These are phyloP conservation scores for Scutellaria minor DNA, from an alignment of 257 asterid genomes.

Conservation along the genomic window DNA sequence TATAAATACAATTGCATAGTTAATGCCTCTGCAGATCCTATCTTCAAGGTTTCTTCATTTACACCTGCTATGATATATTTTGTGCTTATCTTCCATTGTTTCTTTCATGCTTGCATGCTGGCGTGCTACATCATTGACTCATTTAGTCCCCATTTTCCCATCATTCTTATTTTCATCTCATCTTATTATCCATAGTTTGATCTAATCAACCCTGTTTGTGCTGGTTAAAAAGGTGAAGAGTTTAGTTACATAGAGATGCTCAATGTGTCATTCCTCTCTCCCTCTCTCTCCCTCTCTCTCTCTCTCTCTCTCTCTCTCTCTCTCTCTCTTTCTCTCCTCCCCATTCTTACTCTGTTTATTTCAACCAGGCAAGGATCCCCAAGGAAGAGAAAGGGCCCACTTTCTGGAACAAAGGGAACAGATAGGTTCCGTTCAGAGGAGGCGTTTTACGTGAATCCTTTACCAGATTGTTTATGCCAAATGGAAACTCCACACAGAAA, in stretches of 20 bases:
- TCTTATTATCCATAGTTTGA: not conserved
- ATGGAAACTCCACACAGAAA: conserved; percentile 38
- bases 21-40: no score
- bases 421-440: conserved; percentile 94
- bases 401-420: conserved; percentile 81
- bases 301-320: not conserved
- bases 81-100: not conserved
- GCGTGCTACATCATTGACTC: no score
- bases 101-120: not conserved
- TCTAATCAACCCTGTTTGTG: not conserved
- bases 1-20: no score
- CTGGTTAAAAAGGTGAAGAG: no score
- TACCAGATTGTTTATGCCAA: conserved; percentile 90
- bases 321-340: not conserved
- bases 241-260: not conserved
- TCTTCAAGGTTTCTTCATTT: no score
- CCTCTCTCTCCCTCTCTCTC: not conserved
- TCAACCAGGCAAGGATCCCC: conserved; percentile 91
- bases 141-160: not conserved
- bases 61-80: no score
- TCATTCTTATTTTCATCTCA: not conserved
- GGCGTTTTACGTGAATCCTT: conserved; percentile 88
- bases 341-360: conserved; percentile 1
- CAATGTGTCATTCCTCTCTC: not conserved
- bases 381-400: conserved; percentile 93